Percentiles rank a stretch among this genome's conserved stretches.
Conservation (phyloP, 2,329 filamentous ascomycete species). For the Teratosphaeria destructans region DNA sequence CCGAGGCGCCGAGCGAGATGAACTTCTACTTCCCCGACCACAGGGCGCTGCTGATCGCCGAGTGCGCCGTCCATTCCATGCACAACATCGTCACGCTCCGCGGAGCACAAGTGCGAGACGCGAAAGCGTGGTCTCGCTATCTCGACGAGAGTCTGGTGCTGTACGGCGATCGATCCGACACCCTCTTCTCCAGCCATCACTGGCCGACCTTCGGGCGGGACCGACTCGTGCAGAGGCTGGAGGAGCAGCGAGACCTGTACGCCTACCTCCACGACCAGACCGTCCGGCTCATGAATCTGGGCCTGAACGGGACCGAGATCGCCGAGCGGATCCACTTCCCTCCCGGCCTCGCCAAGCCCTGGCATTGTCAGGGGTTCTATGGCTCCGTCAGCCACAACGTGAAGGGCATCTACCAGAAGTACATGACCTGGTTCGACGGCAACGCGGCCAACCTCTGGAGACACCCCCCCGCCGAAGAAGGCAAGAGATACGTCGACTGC, state of each 20-base stretch:
- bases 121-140: background rate
- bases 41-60: background rate
- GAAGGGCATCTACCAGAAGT: slow-evolving; percentile 4
- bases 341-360: background rate
- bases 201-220: background rate
- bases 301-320: background rate
- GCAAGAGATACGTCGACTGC: slow-evolving; percentile 1
- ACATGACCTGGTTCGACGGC: slow-evolving; percentile 6
- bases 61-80: background rate
- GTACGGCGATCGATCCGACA: background rate
- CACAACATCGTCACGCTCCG: background rate
- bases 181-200: background rate
- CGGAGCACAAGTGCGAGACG: background rate
- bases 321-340: background rate
- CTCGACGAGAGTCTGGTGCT: background rate
- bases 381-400: slow-evolving; percentile 1
- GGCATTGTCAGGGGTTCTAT: background rate
- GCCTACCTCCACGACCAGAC: background rate
- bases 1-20: background rate
- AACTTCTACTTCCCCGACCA: background rate
- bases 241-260: background rate
- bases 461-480: slow-evolving; percentile 1
- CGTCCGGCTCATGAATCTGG: background rate
- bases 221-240: background rate
- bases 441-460: slow-evolving; percentile 4